phyloP scores from a whole-genome alignment of 495 filamentous ascomycete genomes.

The Recurvomyces mirabilis region DNA sequence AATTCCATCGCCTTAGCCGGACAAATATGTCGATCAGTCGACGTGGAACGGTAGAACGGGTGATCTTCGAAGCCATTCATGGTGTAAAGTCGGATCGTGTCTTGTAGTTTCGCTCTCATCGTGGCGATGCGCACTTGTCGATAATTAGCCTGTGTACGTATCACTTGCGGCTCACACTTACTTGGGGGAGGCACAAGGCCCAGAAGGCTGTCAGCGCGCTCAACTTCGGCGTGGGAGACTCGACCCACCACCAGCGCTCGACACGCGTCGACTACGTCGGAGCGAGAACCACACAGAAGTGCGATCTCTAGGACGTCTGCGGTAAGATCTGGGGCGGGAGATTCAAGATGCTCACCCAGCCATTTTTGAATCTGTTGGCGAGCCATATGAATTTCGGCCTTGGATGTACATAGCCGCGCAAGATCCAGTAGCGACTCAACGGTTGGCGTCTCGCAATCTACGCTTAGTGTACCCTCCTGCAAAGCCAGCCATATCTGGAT shows the following conservation, averaged over 20 bases:
- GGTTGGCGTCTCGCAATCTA: no score
- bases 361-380: not conserved
- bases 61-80: not conserved
- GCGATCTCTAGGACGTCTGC: not conserved
- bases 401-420: not conserved
- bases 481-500: no score
- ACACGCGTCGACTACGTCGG: not conserved
- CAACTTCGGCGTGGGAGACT: not conserved
- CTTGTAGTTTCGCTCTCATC: not conserved
- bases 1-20: not conserved
- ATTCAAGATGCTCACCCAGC: not conserved
- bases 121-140: not conserved
- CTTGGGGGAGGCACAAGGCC: not conserved
- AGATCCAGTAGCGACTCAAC: no score
- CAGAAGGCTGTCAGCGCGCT: not conserved
- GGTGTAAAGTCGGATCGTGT: not conserved
- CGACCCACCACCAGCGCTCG: not conserved
- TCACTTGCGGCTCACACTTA: not conserved
- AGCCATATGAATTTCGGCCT: not conserved
- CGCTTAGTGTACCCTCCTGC: no score
- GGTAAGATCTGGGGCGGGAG: not conserved
- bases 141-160: not conserved
- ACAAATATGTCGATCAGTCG: not conserved
- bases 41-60: not conserved
- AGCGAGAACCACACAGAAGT: not conserved